Conservation (phyloP, 1,139 yeast genomes). For the Debaryomycetaceae sp. region DNA sequence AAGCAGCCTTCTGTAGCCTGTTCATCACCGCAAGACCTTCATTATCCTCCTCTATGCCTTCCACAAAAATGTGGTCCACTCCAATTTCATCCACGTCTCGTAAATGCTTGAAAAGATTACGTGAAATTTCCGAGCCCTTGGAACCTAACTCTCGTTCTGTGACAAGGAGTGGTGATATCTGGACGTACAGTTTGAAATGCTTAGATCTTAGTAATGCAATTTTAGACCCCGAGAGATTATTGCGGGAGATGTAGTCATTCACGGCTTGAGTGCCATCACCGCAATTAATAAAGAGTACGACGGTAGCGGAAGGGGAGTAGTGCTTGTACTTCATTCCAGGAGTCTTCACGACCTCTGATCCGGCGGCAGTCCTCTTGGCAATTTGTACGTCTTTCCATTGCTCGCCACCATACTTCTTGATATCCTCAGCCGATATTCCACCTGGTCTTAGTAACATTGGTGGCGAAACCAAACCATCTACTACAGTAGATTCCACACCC, state of each 20-base stretch:
- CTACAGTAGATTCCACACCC: slow-evolving; percentile 91
- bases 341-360: slow-evolving; percentile 73
- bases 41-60: slow-evolving; percentile 63
- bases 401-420: slow-evolving; percentile 58
- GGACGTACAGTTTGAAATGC: slow-evolving; percentile 25
- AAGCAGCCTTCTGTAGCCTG: slow-evolving; percentile 82
- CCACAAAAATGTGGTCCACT: slow-evolving; percentile 67
- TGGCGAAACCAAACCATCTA: slow-evolving; percentile 81
- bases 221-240: slow-evolving; percentile 15
- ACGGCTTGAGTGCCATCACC: slow-evolving; percentile 41
- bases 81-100: slow-evolving; percentile 68
- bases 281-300: slow-evolving; percentile 59
- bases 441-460: slow-evolving; percentile 94
- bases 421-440: slow-evolving; percentile 80
- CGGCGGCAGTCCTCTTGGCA: slow-evolving; percentile 65
- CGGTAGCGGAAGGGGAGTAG: slow-evolving; percentile 87
- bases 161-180: slow-evolving; percentile 19
- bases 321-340: slow-evolving; percentile 99
- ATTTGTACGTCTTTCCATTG: slow-evolving; percentile 61
- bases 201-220: slow-evolving; percentile 50
- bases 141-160: slow-evolving; percentile 52
- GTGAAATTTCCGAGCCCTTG: slow-evolving; percentile 63
- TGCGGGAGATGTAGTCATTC: slow-evolving; percentile 19
- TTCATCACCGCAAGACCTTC: slow-evolving; percentile 97
- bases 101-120: slow-evolving; percentile 65